Conservation (phyloP, 305 asterid species). For the Rubia balearica region DNA sequence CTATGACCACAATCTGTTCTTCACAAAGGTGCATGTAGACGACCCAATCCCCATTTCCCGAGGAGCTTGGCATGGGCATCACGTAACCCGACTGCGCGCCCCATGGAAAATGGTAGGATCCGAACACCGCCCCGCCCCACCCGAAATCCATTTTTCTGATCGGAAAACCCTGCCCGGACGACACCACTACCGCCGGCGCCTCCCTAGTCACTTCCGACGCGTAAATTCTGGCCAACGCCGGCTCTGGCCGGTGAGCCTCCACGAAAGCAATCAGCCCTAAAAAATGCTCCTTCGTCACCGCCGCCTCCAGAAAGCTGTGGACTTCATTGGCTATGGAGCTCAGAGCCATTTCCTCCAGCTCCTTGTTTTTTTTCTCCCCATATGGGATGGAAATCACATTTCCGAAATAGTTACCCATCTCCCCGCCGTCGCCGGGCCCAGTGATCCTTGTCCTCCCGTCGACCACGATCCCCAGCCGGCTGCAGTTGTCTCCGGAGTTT, state of each 20-base stretch:
- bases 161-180: constrained; percentile 51
- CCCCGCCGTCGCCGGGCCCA: constrained; percentile 21
- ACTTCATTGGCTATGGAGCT: constrained; percentile 39
- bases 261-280: constrained; percentile 60
- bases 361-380: constrained; percentile 36
- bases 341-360: constrained; percentile 30
- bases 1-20: constrained; percentile 45
- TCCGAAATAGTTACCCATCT: constrained; percentile 37
- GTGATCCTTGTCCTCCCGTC: constrained; percentile 46
- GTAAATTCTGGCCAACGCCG: constrained; percentile 38
- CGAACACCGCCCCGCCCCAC: constrained; percentile 47
- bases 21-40: constrained; percentile 47
- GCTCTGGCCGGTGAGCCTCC: constrained; percentile 57
- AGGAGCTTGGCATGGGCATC: constrained; percentile 60
- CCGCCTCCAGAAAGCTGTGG: constrained; percentile 30
- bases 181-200: constrained; percentile 60
- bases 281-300: constrained; percentile 49
- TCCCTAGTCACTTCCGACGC: constrained; percentile 23
- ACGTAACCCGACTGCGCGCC: constrained; percentile 60
- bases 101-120: constrained; percentile 65
- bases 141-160: constrained; percentile 41
- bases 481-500: not conserved
- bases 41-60: constrained; percentile 63
- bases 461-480: constrained; percentile 48
- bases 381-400: constrained; percentile 57